Conservation (phyloP, 1,284 basidiomycete species). For the Ceratobasidium sp. region DNA sequence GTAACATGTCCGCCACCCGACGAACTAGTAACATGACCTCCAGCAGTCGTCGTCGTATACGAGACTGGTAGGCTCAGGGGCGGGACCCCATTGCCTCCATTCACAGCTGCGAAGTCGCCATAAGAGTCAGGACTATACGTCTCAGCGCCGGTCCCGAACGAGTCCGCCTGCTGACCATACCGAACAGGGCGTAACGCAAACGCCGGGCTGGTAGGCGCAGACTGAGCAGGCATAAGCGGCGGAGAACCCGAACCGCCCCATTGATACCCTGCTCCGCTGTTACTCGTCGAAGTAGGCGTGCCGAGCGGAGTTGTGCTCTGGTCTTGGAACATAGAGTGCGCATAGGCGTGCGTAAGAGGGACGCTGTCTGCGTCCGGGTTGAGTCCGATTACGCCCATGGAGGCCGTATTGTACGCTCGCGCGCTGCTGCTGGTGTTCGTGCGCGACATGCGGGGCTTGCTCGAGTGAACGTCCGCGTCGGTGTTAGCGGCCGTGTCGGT, state of each 20-base stretch:
- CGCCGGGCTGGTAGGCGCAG: slow-evolving; percentile 48
- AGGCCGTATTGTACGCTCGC: slow-evolving; percentile 29
- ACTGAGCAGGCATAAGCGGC: slow-evolving; percentile 47
- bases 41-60: slow-evolving; percentile 27
- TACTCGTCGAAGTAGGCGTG: slow-evolving; percentile 53
- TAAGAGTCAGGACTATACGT: slow-evolving; percentile 34
- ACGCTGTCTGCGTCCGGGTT: slow-evolving; percentile 38
- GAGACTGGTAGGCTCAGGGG: slow-evolving; percentile 33
- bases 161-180: slow-evolving; percentile 15
- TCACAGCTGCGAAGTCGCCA: slow-evolving; percentile 7
- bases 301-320: slow-evolving; percentile 49
- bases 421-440: slow-evolving; percentile 32
- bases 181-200: slow-evolving; percentile 45
- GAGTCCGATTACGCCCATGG: slow-evolving; percentile 22
- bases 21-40: slow-evolving; percentile 17
- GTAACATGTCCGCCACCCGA: background rate
- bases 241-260: slow-evolving; percentile 43
- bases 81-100: slow-evolving; percentile 2
- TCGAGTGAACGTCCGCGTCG: slow-evolving; percentile 1
- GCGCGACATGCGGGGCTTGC: slow-evolving; percentile 18
- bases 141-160: slow-evolving; percentile 14
- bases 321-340: slow-evolving; percentile 36
- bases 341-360: slow-evolving; percentile 42
- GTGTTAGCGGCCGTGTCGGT: slow-evolving; percentile 35
- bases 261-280: slow-evolving; percentile 12